Base-by-base conservation (phyloP, 179 eudicot genomes). In the Beta lomatogona region DNA sequence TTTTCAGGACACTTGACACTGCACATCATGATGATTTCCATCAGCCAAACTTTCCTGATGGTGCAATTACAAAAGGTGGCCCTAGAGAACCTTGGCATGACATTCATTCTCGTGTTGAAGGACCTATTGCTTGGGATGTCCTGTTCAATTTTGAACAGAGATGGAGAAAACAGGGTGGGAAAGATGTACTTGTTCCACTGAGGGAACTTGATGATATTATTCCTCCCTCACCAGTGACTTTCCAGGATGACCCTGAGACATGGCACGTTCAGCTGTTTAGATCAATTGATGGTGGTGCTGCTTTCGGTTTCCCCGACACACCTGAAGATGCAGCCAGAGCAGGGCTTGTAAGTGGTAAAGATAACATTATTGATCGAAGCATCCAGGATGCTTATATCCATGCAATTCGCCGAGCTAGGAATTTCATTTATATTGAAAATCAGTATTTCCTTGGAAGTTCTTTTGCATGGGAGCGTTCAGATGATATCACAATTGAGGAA, bases 81-180 rank as follows among this genome's bases (percentile, higher is more conserved):
- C 91, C 91, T 12, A 84, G 91, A 69, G 91, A 89, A 83, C 91
- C 91, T 6, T 89, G 91, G 91, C 91, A 89, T 21, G 91, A 89
- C 84, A 89, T 89, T 55, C 91, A 89, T 81, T 87, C 86, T 21
- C 86, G 85, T 59, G 70, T 89, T 36, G 91, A 89, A 78, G 91
- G 91, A 41, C 91, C 88, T 10, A 80, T 87, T 48, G 89, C 91
- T 53, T 89, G 91, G 91, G 91, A 89, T 82, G 90, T 89, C 19
- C 61, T 89, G 75, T 89, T 85, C 67, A 89, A 89, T 54, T 89
- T 89, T 28, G 91, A 89, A 75, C 90, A 89, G 81, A 84, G 90
- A 63, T 89, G 90, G 91, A 86, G 82, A 71, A 89, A 89, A 85
- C 91, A 88, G 78, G 91, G 89, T 44, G 90, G 90, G 21, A 86